A percentile compares a stretch with the other conserved stretches of the same genome.
These are phyloP conservation scores for Eudorina sp. DNA, from an alignment of 139 green algal genomes.

Conservation along the genomic window DNA sequence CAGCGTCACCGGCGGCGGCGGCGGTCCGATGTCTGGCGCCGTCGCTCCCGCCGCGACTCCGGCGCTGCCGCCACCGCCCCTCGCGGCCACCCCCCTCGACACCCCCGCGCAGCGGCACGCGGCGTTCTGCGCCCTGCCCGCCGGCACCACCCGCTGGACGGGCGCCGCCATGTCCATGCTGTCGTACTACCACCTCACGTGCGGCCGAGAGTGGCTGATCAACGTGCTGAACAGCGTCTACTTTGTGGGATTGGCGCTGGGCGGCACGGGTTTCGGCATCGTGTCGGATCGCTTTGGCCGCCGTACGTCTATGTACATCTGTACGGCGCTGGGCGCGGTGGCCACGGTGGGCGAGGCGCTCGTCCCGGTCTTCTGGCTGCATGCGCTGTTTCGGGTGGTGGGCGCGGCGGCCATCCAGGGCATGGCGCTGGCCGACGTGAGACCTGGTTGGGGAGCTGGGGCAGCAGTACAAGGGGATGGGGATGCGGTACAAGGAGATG, in stretches of 20 bases:
- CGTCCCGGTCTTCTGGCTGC: conserved; percentile 5
- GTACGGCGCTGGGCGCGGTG: not conserved
- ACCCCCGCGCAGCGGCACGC: not conserved
- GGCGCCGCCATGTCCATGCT: not conserved
- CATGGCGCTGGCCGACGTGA: conserved; percentile 31
- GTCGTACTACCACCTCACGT: conserved; percentile 5
- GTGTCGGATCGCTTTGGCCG: conserved; percentile 35
- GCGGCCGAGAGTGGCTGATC: conserved; percentile 6
- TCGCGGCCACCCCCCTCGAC: too few species aligned
- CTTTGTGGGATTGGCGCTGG: conserved; percentile 35
- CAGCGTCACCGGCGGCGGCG: not conserved
- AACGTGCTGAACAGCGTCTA: conserved; percentile 27
- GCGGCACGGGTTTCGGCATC: conserved; percentile 23
- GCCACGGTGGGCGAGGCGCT: not conserved
- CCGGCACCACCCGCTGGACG: not conserved
- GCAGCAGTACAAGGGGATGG: too few species aligned
- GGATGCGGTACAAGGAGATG: too few species aligned
- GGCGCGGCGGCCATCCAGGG: conserved; percentile 34
- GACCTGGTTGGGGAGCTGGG: too few species aligned
- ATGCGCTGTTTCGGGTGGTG: conserved; percentile 14
- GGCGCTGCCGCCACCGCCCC: not conserved
- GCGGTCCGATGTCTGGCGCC: not conserved
- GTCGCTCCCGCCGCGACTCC: not conserved
- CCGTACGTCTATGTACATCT: not conserved
- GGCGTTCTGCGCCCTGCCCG: conserved; percentile 20